A percentile compares a stretch with the other conserved stretches of the same genome.
Conservation (phyloP, 345 rosid species). For the Gossypium longicalyx region DNA sequence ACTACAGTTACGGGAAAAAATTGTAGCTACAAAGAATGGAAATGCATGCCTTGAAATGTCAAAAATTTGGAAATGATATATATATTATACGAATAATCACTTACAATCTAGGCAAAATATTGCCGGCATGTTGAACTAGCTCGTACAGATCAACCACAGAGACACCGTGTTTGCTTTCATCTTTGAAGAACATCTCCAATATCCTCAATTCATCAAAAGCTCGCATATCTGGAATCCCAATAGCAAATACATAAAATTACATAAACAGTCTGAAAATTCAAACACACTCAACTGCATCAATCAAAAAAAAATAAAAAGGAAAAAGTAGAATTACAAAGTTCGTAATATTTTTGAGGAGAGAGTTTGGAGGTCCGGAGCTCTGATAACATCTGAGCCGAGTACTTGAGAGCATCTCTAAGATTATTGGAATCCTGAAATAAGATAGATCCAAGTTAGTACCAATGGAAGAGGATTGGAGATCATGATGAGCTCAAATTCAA, state of each 20-base stretch:
- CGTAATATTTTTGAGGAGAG: conserved; percentile 87
- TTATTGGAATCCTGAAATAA: conserved; percentile 63
- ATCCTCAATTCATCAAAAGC: conserved; percentile 83
- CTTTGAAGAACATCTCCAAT: conserved; percentile 81
- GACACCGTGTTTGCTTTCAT: conserved; percentile 73
- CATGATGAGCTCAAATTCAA: not conserved
- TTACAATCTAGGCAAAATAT: conserved; percentile 84
- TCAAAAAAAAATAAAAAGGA: not conserved
- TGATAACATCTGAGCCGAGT: conserved; percentile 84
- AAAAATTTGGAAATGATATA: not conserved
- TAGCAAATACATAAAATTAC: conserved; percentile 11
- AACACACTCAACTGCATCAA: conserved; percentile 21
- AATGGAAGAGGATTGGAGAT: not conserved
- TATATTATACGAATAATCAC: conserved; percentile 10
- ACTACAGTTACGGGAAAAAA: not conserved
- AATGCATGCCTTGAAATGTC: not conserved
- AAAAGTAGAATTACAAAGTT: conserved; percentile 49
- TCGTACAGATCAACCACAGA: conserved; percentile 75
- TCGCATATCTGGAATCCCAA: conserved; percentile 56
- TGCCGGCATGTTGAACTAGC: conserved; percentile 95
- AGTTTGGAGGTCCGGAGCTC: conserved; percentile 93
- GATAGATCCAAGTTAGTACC: conserved; percentile 11
- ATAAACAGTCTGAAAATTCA: conserved; percentile 7
- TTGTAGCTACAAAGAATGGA: not conserved
- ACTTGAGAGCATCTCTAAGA: conserved; percentile 84